Evolutionary conservation across 1,284 basidiomycete species (phyloP).

Genomic region (Kwoniella shivajii): DNA sequence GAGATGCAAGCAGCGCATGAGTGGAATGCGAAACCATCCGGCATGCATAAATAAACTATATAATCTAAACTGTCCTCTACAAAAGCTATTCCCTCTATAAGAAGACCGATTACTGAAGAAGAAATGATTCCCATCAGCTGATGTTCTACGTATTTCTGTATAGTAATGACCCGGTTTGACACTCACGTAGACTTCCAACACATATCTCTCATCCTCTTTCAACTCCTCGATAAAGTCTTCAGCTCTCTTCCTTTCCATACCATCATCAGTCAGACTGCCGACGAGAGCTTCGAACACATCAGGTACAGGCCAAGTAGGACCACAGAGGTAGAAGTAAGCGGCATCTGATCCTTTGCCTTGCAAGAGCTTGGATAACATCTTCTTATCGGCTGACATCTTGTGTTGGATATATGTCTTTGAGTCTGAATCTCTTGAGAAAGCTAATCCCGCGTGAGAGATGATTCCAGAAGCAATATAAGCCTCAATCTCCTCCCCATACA

Average conservation of each 20-base stretch:
- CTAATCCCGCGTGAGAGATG: slow-evolving; percentile 86
- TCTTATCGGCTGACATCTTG: slow-evolving; percentile 91
- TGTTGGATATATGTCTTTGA: slow-evolving; percentile 98
- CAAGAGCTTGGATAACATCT: slow-evolving; percentile 73
- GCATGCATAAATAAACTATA: no score
- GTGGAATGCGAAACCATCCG: no score
- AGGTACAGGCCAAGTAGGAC: slow-evolving; percentile 97
- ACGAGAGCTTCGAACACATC: slow-evolving; percentile 94
- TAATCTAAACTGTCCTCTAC: neutral
- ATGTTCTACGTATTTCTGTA: neutral
- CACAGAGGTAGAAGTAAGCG: slow-evolving; percentile 94
- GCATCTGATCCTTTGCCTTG: slow-evolving; percentile 54
- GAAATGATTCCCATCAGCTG: neutral
- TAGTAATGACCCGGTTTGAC: no score
- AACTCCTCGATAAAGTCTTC: slow-evolving; percentile 83
- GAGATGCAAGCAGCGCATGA: no score
- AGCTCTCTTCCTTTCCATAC: slow-evolving; percentile 68
- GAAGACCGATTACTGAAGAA: neutral
- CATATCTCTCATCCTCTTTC: slow-evolving; percentile 97
- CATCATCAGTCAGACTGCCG: slow-evolving; percentile 71
- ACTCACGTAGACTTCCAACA: slow-evolving; percentile 75
- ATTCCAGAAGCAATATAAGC: slow-evolving; percentile 74
- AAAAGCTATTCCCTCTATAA: neutral
- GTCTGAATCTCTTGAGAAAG: slow-evolving; percentile 91
- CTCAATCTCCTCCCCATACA: slow-evolving; percentile 69